Conservation (phyloP, 2,329 filamentous ascomycete species). For the Fusarium sarcochroum region DNA sequence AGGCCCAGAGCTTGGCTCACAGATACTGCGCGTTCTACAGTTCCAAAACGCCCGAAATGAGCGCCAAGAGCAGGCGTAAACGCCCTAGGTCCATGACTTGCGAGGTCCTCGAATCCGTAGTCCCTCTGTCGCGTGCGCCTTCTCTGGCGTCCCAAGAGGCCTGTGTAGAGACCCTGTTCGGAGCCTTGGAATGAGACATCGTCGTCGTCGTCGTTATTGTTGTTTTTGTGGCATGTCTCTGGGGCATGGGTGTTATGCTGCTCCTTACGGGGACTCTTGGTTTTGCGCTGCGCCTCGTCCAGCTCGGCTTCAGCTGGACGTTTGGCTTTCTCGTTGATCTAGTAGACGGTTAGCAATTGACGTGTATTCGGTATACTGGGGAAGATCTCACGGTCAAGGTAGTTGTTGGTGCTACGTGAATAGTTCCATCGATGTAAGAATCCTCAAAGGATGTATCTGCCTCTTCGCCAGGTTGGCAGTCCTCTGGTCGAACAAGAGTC, state of each 20-base stretch:
- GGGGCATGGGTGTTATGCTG: not conserved
- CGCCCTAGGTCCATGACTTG: not conserved
- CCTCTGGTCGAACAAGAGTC: not conserved
- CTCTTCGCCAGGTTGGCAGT: not conserved
- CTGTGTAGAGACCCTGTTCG: not conserved
- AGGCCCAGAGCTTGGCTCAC: not conserved
- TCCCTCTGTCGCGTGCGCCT: not conserved
- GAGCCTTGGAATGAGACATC: not conserved
- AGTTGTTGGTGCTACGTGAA: not conserved
- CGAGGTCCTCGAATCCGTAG: not conserved
- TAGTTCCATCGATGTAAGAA: not conserved
- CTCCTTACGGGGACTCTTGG: conserved; percentile 12
- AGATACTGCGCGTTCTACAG: not conserved
- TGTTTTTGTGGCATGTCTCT: too few species aligned
- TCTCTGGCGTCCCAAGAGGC: not conserved
- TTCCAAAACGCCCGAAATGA: not conserved
- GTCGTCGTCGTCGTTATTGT: not conserved
- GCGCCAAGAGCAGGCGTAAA: not conserved
- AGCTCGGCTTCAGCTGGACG: conserved; percentile 14
- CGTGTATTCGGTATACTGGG: too few species aligned
- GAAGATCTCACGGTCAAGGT: not conserved
- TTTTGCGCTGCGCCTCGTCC: not conserved
- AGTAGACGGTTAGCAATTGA: not conserved
- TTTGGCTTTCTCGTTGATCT: not conserved
- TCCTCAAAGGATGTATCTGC: not conserved